A percentile compares a stretch with the other conserved stretches of the same genome.
phyloP scores from a whole-genome alignment of 2,329 filamentous ascomycete genomes.

The Epichloe gansuensis region DNA sequence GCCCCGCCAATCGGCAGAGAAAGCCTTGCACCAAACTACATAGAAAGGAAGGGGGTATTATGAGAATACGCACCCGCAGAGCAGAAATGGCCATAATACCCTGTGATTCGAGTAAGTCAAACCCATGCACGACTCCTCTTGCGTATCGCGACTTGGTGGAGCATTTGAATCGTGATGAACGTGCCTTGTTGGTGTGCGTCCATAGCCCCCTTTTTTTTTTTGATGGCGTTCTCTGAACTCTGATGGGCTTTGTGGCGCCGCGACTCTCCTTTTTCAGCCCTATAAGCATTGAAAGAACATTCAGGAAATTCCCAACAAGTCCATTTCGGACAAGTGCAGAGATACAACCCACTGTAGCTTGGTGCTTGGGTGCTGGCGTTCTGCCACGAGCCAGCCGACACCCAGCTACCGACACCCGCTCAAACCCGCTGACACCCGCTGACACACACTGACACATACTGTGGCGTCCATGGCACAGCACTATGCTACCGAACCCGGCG shows the following conservation, averaged over 20 bases:
- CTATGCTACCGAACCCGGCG: neutral
- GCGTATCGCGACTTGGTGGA: too few species aligned
- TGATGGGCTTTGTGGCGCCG: neutral
- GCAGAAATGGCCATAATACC: too few species aligned
- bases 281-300: neutral
- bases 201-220: too few species aligned
- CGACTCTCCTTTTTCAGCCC: neutral
- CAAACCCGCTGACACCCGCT: neutral
- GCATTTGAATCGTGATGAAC: too few species aligned
- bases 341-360: too few species aligned
- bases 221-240: neutral
- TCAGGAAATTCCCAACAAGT: neutral
- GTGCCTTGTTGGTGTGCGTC: too few species aligned
- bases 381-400: neutral
- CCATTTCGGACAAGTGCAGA: neutral
- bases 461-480: neutral
- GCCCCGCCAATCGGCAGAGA: neutral
- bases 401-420: neutral
- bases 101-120: neutral
- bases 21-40: too few species aligned
- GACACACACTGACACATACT: neutral
- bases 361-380: too few species aligned
- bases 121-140: neutral
- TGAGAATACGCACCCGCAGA: too few species aligned
- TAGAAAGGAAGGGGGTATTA: too few species aligned